phyloP scores from a whole-genome alignment of 1,284 basidiomycete species.

The Tranzscheliella williamsii region DNA sequence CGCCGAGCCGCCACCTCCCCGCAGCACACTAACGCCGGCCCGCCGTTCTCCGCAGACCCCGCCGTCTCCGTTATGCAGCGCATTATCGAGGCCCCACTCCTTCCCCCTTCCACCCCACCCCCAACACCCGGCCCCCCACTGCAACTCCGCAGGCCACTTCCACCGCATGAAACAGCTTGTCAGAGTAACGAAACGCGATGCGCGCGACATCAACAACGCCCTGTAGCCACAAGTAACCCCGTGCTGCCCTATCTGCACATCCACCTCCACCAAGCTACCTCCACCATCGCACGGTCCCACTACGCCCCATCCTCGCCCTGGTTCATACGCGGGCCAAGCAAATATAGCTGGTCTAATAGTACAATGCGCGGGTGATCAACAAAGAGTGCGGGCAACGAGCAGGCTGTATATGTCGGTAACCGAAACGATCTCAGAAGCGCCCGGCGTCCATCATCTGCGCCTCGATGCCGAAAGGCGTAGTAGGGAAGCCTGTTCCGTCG shows the following conservation, averaged over 20 bases:
- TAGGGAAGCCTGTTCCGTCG: constrained; percentile 13
- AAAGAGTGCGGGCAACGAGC: too few species aligned
- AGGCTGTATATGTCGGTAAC: too few species aligned
- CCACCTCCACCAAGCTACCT: too few species aligned
- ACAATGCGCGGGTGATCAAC: too few species aligned
- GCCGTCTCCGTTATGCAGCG: constrained; percentile 35
- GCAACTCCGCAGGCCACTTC: constrained; percentile 28
- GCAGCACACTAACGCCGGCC: constrained; percentile 15
- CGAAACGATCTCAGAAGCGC: constrained; percentile 12
- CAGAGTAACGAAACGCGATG: constrained; percentile 26
- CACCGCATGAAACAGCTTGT: constrained; percentile 34
- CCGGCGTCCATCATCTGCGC: constrained; percentile 42
- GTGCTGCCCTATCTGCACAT: too few species aligned
- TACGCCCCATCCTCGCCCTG: too few species aligned
- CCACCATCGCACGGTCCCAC: too few species aligned
- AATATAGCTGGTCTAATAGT: too few species aligned
- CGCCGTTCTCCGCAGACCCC: constrained; percentile 24
- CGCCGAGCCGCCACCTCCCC: too few species aligned
- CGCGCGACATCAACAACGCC: constrained; percentile 30
- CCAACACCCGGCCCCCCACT: neutral
- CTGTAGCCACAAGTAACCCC: constrained; percentile 6
- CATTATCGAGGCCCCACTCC: constrained; percentile 4
- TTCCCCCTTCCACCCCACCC: neutral
- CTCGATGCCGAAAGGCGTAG: constrained; percentile 23
- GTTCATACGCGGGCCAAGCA: too few species aligned